phyloP scores from a whole-genome alignment of 2,329 filamentous ascomycete genomes.

The Aspergillus quadrilineatus region DNA sequence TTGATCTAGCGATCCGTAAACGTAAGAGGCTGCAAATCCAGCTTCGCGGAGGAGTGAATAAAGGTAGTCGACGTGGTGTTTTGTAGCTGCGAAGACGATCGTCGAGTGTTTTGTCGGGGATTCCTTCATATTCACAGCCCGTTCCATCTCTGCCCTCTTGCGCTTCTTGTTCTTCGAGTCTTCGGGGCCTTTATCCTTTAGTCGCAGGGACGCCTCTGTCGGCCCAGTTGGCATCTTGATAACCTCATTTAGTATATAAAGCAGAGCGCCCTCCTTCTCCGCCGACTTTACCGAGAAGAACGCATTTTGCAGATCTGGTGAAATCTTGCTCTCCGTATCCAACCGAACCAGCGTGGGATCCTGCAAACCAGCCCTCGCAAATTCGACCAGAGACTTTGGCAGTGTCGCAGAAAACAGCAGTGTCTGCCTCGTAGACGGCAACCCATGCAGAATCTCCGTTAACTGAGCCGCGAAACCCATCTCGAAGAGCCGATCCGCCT shows the following conservation, averaged over 20 bases:
- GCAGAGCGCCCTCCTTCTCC: conserved; percentile 88
- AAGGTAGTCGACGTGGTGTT: conserved; percentile 96
- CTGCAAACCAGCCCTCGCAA: conserved; percentile 87
- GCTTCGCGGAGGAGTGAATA: conserved; percentile 73
- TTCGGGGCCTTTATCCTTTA: conserved; percentile 48
- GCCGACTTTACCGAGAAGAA: conserved; percentile 91
- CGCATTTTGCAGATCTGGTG: conserved; percentile 89
- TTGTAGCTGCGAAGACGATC: conserved; percentile 90
- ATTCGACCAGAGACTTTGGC: conserved; percentile 91
- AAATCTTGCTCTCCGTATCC: conserved; percentile 93
- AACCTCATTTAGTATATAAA: conserved; percentile 85
- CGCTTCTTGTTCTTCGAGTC: conserved; percentile 49
- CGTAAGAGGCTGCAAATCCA: conserved; percentile 88
- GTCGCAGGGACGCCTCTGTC: conserved; percentile 52
- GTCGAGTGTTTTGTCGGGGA: conserved; percentile 88
- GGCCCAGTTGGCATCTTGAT: conserved; percentile 81
- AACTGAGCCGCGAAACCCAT: conserved; percentile 97
- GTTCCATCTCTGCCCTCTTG: conserved; percentile 50
- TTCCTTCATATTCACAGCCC: conserved; percentile 57
- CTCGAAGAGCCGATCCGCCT: conserved; percentile 94
- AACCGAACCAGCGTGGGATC: conserved; percentile 87
- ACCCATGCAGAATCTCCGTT: conserved; percentile 84
- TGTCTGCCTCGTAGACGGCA: conserved; percentile 83
- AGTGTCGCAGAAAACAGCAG: conserved; percentile 93
- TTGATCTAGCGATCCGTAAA: conserved; percentile 92